Base-by-base conservation (phyloP, 192 early-diverging fungal species). In the Backusella sp. region DNA sequence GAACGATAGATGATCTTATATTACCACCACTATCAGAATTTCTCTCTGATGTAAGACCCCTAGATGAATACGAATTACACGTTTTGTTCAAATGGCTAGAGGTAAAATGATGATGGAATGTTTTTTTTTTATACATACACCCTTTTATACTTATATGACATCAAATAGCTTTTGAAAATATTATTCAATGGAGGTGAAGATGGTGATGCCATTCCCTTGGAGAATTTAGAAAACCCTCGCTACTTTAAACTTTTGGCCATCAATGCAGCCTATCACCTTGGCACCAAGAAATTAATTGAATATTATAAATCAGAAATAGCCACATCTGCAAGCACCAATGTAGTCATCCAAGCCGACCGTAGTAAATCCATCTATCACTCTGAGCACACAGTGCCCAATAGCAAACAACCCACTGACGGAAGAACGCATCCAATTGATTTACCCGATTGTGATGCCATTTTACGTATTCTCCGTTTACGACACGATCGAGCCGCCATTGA, bases 121-220 rank as follows among this genome's bases (percentile, higher is more conserved):
- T 9, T 8, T 71, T 28, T 70, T 21, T 70, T 2, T 44, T 32
- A 32, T 32, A 32, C 32, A 71, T 30, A 3, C 46, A 19, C 15
- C 11, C 2, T 4, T 53, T 46, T 59, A n/a, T 19, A 15, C 5
- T 53, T 72, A 41, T 49, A 52, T 73, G 4, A 11, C 32, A 32
- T 32, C 6, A 5, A 59, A 17, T 68, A 93, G 77, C 88, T 92
- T n/a, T 82, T 94, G 42, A 92, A 93, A 81, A 82, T 89, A 73
- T 90, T 91, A 68, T 89, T 93, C 75, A 88, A 91, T 52, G 93
- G 91, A 52, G 92, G 91, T n/a, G 86, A 87, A 68, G 89, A 91
- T 66, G 88, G 86, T 42, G 91, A 92, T 72, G 89, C 86, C 19
- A 84, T 91, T 37, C 83, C 90, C 0, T 53, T 85, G 30, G 92